Evolutionary conservation across 1,139 yeast species (phyloP).

Genomic region (Geotrichum bryndzae): DNA sequence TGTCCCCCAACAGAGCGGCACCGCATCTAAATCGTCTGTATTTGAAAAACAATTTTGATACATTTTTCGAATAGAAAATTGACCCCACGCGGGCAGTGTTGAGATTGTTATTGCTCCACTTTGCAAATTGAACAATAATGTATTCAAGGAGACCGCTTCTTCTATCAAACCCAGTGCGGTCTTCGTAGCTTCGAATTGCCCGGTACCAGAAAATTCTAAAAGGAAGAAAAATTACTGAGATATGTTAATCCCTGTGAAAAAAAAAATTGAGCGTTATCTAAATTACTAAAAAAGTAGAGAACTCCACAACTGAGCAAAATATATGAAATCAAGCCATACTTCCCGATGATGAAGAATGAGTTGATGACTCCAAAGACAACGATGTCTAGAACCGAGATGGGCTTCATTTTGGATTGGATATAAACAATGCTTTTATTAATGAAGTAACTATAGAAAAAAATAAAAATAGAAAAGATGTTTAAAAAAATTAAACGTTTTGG

Average conservation of each 20-base stretch:
- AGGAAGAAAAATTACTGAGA: slow-evolving; percentile 23
- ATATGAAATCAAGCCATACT: slow-evolving; percentile 12
- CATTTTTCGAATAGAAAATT: slow-evolving; percentile 22
- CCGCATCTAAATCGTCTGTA: slow-evolving; percentile 29
- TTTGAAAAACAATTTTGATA: slow-evolving; percentile 23
- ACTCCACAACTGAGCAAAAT: slow-evolving; percentile 9
- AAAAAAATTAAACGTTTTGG: not conserved
- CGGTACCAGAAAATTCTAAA: slow-evolving; percentile 21
- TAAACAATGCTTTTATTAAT: not conserved
- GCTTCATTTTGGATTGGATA: slow-evolving; percentile 8
- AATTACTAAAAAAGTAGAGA: slow-evolving; percentile 11
- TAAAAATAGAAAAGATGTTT: not conserved
- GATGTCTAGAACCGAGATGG: slow-evolving; percentile 12
- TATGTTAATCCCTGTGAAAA: not conserved
- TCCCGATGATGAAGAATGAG: slow-evolving; percentile 8
- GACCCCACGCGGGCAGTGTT: slow-evolving; percentile 24
- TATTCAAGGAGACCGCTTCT: slow-evolving; percentile 28
- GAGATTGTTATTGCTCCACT: slow-evolving; percentile 22
- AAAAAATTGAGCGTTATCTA: not conserved
- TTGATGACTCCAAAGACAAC: slow-evolving; percentile 8
- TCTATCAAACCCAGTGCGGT: slow-evolving; percentile 26
- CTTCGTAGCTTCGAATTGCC: slow-evolving; percentile 23
- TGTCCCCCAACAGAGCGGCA: slow-evolving; percentile 29
- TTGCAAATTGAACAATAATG: slow-evolving; percentile 23
- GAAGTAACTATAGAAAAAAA: not conserved